Evolutionary conservation across 352 stramenopile species (phyloP).

Genomic region (Phytophthora pluvialis): DNA sequence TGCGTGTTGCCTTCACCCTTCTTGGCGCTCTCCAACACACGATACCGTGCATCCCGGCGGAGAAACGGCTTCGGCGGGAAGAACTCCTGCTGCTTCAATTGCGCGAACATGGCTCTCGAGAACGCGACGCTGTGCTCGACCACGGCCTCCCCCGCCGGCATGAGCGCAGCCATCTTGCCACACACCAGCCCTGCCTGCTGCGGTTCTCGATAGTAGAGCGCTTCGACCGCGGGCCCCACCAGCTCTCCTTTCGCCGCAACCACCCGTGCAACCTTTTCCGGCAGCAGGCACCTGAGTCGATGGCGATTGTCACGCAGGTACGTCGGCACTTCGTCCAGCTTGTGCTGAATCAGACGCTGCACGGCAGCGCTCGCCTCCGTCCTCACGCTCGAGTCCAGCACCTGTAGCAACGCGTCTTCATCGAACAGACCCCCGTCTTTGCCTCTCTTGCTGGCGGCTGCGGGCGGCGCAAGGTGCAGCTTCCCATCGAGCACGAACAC

Average conservation of each 20-base stretch:
- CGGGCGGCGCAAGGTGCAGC: slow-evolving; percentile 50
- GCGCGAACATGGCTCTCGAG: slow-evolving; percentile 83
- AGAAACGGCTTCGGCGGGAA: slow-evolving; percentile 69
- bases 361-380: slow-evolving; percentile 46
- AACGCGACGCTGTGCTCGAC: slow-evolving; percentile 59
- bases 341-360: slow-evolving; percentile 47
- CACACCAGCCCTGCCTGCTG: slow-evolving; percentile 55
- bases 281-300: slow-evolving; percentile 54
- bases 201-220: slow-evolving; percentile 81
- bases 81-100: slow-evolving; percentile 84
- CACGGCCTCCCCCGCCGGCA: slow-evolving; percentile 23
- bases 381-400: slow-evolving; percentile 28
- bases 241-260: slow-evolving; percentile 36
- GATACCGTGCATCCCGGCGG: slow-evolving; percentile 21
- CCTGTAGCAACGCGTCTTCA: slow-evolving; percentile 41
- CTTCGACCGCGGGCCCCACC: slow-evolving; percentile 58
- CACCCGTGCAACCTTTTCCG: slow-evolving; percentile 40
- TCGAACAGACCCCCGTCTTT: slow-evolving; percentile 31
- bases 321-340: slow-evolving; percentile 43
- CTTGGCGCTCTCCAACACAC: slow-evolving; percentile 13
- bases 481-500: slow-evolving; percentile 54
- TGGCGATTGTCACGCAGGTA: slow-evolving; percentile 64
- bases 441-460: slow-evolving; percentile 1
- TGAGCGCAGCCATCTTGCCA: slow-evolving; percentile 61
- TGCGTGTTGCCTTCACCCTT: slow-evolving; percentile 18